Conservation (phyloP, 2,329 filamentous ascomycete genomes). For the Cadophora sp. region DNA sequence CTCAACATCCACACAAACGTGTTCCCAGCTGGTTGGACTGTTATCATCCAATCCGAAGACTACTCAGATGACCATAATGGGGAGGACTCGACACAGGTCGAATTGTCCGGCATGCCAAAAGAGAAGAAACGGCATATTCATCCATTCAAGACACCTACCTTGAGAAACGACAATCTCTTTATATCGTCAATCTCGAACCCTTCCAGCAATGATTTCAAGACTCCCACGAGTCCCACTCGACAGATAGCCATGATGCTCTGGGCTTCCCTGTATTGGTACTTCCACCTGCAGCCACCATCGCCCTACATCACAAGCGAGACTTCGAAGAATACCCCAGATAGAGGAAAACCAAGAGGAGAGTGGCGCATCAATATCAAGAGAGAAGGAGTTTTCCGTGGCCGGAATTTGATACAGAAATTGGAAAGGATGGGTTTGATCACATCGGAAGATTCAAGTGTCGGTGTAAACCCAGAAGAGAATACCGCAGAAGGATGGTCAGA, state of each 20-base stretch:
- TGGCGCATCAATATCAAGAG: slow-evolving; percentile 86
- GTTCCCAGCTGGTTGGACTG: slow-evolving; percentile 88
- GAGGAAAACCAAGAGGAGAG: slow-evolving; percentile 79
- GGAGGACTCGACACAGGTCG: slow-evolving; percentile 37
- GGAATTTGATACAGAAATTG: slow-evolving; percentile 83
- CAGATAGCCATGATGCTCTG: slow-evolving; percentile 98
- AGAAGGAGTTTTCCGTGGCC: slow-evolving; percentile 86
- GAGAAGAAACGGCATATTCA: slow-evolving; percentile 54
- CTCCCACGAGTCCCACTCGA: slow-evolving; percentile 79
- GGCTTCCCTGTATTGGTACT: slow-evolving; percentile 96
- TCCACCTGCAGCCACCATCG: slow-evolving; percentile 81
- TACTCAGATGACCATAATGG: slow-evolving; percentile 40
- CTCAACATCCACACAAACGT: slow-evolving; percentile 70
- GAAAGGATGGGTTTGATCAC: slow-evolving; percentile 91
- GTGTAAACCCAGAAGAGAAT: slow-evolving; percentile 66
- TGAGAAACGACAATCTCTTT: slow-evolving; percentile 82
- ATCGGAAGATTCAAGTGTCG: slow-evolving; percentile 77
- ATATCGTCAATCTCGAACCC: slow-evolving; percentile 92
- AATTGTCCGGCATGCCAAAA: slow-evolving; percentile 41
- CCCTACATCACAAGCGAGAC: slow-evolving; percentile 66
- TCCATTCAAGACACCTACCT: slow-evolving; percentile 76
- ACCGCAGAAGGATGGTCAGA: slow-evolving; percentile 71
- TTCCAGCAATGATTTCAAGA: slow-evolving; percentile 78
- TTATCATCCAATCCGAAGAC: slow-evolving; percentile 77
- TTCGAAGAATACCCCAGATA: slow-evolving; percentile 68